Evolutionary conservation across 192 early-diverging fungal species (phyloP), one percentile per base, ranked within the genome.

Genomic region (Rhizoclosmatium globosum): DNA sequence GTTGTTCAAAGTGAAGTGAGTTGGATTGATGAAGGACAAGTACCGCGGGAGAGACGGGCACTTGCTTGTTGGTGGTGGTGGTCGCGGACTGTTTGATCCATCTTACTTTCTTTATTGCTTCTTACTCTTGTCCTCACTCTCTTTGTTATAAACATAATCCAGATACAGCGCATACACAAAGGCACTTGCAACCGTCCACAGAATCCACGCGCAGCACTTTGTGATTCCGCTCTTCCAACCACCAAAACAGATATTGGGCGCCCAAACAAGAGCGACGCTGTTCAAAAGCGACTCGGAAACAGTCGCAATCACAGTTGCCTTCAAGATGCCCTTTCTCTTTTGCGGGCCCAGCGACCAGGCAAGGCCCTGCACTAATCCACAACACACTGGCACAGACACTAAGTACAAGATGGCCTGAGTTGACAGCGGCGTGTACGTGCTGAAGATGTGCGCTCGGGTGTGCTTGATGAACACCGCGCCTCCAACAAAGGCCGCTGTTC

Each of bases 141-240:
- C 50, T 53, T 53, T 17, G 31, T 31, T 31, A 31, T 31, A 31
- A 31, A 31, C 0, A 31, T 53, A 0, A 17, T 53, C 50, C 50
- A 53, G 17, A 53, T 53, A 53, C 50, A 53, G 17, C 50, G 50
- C 50, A 53, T 53, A 53, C 62, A 41, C 62, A 6, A 64, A 23
- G 41, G 9, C 13, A 64, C 67, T 42, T 4, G 48, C 71, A 17
- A n/a, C 21, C 9, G 31, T 50, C 71, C 71, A 72, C 47, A 74
- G 11, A 7, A 74, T 21, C 57, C 57, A 74, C 2, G 73, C 73
- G 43, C 31, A 41, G 17, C n/a, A n/a, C 44, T 74, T 74, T 13
- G 73, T 74, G 57, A 74, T 74, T 1, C 73, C 73, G 59, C 59
- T 64, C 6, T 58, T 50, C 73, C 73, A 74, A 2, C 73, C 73